A percentile compares a stretch with the other conserved stretches of the same genome.
These are phyloP conservation scores for Podaxis carcinomalis DNA, from an alignment of 768 basidiomycete species.

Conservation along the genomic window DNA sequence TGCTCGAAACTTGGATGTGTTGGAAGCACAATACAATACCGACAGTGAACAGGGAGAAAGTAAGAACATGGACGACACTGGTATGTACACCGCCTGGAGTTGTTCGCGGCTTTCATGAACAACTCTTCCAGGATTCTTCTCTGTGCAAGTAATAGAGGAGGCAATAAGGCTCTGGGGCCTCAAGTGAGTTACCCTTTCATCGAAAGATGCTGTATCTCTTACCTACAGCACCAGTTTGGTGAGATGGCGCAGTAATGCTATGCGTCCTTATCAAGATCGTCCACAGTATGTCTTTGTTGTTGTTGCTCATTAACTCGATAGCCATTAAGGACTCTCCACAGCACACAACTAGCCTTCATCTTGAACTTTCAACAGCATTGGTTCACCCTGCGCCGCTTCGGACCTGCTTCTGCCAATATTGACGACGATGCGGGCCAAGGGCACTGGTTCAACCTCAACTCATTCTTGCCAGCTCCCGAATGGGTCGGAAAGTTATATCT, in stretches of 20 bases:
- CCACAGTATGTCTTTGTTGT: constrained; percentile 59
- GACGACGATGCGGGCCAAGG: constrained; percentile 45
- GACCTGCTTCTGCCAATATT: constrained; percentile 38
- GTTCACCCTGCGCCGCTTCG: constrained; percentile 85
- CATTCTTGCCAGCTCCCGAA: constrained; percentile 63
- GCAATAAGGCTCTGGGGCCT: constrained; percentile 84
- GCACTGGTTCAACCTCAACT: constrained; percentile 91
- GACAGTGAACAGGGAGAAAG: constrained; percentile 48
- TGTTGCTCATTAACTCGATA: neutral
- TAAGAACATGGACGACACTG: constrained; percentile 91
- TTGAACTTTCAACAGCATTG: constrained; percentile 86
- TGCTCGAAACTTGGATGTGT: constrained; percentile 59
- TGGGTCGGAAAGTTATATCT: constrained; percentile 85
- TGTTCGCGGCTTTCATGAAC: neutral
- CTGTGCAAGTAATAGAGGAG: constrained; percentile 82
- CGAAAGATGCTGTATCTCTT: constrained; percentile 2
- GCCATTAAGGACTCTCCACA: constrained; percentile 22
- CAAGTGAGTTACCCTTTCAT: constrained; percentile 41
- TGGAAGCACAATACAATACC: constrained; percentile 51
- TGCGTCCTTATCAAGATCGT: constrained; percentile 68
- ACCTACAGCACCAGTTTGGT: constrained; percentile 48
- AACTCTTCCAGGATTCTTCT: constrained; percentile 73
- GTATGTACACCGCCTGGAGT: constrained; percentile 26
- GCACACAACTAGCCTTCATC: constrained; percentile 82
- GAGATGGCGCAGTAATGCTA: constrained; percentile 80